A percentile compares a stretch with the other conserved stretches of the same genome.
These are phyloP conservation scores for Coemansia sp. DNA, from an alignment of 192 early-diverging fungal genomes.

Conservation along the genomic window DNA sequence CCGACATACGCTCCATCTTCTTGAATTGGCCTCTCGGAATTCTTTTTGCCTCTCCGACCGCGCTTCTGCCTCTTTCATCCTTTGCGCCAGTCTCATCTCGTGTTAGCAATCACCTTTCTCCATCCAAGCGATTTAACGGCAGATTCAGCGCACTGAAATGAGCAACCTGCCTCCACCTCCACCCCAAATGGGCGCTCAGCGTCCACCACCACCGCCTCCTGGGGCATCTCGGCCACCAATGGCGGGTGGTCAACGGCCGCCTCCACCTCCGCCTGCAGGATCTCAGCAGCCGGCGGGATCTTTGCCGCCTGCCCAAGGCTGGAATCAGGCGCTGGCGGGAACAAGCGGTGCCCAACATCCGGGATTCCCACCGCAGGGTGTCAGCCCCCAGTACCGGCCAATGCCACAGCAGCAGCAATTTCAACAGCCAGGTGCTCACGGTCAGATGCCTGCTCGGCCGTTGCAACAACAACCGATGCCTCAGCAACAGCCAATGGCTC, in stretches of 20 bases:
- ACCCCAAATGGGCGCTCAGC: slow-evolving; percentile 8
- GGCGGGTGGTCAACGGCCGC: slow-evolving; percentile 15
- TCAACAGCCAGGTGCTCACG: slow-evolving; percentile 28
- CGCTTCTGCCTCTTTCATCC: slow-evolving; percentile 6
- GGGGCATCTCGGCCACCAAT: slow-evolving; percentile 17
- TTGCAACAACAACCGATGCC: background rate
- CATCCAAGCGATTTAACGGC: background rate
- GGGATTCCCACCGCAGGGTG: slow-evolving; percentile 41
- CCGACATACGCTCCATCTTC: background rate
- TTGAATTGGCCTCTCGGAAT: background rate
- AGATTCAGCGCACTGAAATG: slow-evolving; percentile 8
- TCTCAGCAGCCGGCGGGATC: slow-evolving; percentile 27
- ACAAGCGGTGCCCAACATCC: slow-evolving; percentile 15
- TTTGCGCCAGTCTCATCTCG: slow-evolving; percentile 3
- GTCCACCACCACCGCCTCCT: slow-evolving; percentile 11
- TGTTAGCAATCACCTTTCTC: background rate
- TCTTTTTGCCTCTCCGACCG: background rate
- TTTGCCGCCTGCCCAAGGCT: slow-evolving; percentile 23
- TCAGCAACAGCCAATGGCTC: slow-evolving; percentile 15
- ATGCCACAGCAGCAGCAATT: slow-evolving; percentile 17
- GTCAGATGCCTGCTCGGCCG: slow-evolving; percentile 9
- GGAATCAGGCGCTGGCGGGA: slow-evolving; percentile 1
- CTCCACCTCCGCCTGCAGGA: slow-evolving; percentile 20
- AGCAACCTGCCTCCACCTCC: slow-evolving; percentile 21
- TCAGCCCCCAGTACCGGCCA: slow-evolving; percentile 26